A percentile compares a stretch with the other conserved stretches of the same genome.
These are phyloP conservation scores for Ambispora gerdemannii DNA, from an alignment of 192 early-diverging fungal species.

Conservation along the genomic window DNA sequence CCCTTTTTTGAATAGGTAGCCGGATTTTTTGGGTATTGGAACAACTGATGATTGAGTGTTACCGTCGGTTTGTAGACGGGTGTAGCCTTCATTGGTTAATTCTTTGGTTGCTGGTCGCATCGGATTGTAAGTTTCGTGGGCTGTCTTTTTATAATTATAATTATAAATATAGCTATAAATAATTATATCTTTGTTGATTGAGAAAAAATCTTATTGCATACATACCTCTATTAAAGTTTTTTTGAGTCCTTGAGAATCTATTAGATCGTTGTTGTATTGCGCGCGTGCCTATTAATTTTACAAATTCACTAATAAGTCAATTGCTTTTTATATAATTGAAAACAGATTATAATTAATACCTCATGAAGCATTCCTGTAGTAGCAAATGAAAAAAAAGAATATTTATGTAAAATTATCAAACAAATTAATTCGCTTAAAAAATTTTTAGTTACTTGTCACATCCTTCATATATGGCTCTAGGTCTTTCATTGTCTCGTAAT, in stretches of 20 bases:
- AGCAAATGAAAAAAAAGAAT: slow-evolving; percentile 21
- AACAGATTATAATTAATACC: slow-evolving; percentile 27
- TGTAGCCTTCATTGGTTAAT: not conserved
- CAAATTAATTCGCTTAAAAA: not conserved
- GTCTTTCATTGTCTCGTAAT: slow-evolving; percentile 73
- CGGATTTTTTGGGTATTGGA: slow-evolving; percentile 62
- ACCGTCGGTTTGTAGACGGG: not conserved
- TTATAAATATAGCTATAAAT: not conserved
- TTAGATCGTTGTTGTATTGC: slow-evolving; percentile 20
- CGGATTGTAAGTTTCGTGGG: slow-evolving; percentile 25
- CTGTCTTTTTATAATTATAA: slow-evolving; percentile 13
- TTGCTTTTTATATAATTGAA: not conserved
- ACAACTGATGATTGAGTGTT: not conserved
- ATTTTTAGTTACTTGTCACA: slow-evolving; percentile 51
- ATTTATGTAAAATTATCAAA: slow-evolving; percentile 26
- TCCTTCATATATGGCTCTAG: slow-evolving; percentile 79
- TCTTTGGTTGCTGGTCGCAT: not conserved
- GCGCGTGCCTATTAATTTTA: slow-evolving; percentile 11
- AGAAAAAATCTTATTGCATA: not conserved
- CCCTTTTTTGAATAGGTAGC: slow-evolving; percentile 79
- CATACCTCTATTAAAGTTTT: slow-evolving; percentile 4
- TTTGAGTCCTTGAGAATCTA: slow-evolving; percentile 21
- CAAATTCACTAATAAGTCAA: not conserved
- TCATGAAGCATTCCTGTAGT: slow-evolving; percentile 43
- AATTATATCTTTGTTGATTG: not conserved